Conservation (phyloP, 331 rosid genomes). For the Erythrophleum ivorense region DNA sequence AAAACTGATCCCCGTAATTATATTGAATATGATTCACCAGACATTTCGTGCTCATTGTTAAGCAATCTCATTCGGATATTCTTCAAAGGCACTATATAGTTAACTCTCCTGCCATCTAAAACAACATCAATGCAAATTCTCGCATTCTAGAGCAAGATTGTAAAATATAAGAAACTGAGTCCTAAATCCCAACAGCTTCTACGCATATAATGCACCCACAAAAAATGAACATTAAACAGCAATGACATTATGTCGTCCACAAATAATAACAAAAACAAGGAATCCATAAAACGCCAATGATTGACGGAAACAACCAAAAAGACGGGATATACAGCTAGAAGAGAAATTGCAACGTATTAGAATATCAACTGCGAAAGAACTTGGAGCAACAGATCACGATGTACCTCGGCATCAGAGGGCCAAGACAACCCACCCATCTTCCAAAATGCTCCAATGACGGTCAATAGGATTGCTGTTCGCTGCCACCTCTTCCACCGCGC, state of each 20-base stretch:
- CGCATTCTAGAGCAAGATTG: constrained; percentile 11
- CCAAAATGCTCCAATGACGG: neutral
- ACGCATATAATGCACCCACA: neutral
- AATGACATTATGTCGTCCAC: neutral
- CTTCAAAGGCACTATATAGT: constrained; percentile 2
- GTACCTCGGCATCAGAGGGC: constrained; percentile 51
- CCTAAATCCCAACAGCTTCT: neutral
- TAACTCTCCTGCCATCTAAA: constrained; percentile 3
- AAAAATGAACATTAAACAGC: constrained; percentile 17
- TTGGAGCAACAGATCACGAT: constrained; percentile 2
- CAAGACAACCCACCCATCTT: constrained; percentile 43
- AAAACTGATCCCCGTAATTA: neutral
- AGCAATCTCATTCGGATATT: constrained; percentile 10
- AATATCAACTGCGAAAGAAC: too few species aligned
- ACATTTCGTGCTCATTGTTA: constrained; percentile 13
- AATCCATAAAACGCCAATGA: neutral
- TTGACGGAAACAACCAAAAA: neutral
- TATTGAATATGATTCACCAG: constrained; percentile 2
- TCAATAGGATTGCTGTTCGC: neutral
- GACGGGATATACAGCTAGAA: neutral
- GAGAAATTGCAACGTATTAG: neutral
- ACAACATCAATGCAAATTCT: neutral
- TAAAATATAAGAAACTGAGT: neutral
- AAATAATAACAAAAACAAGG: neutral
- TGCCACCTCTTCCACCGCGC: neutral